Conservation (phyloP, 2,329 filamentous ascomycete genomes). For the Xylaria sp. region DNA sequence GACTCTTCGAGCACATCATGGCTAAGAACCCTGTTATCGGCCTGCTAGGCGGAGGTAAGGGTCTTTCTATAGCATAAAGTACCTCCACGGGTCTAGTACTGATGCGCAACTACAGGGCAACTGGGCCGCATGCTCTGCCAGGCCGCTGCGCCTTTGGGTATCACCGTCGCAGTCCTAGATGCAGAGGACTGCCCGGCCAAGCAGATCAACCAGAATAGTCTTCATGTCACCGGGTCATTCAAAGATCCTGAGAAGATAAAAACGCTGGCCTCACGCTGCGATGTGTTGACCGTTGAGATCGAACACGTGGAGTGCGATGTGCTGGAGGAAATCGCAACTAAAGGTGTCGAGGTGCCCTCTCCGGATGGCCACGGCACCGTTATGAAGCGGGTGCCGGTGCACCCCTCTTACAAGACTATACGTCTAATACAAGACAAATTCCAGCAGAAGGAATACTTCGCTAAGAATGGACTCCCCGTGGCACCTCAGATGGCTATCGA, state of each 20-base stretch:
- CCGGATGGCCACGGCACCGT: conserved; percentile 45
- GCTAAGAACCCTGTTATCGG: conserved; percentile 51
- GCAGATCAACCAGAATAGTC: conserved; percentile 76
- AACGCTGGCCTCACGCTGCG: conserved; percentile 75
- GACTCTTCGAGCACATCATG: conserved; percentile 16
- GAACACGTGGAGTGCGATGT: conserved; percentile 93
- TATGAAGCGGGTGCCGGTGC: conserved; percentile 62
- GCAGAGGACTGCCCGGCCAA: conserved; percentile 78
- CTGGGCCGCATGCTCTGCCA: conserved; percentile 94
- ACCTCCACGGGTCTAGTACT: background rate
- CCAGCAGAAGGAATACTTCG: conserved; percentile 82
- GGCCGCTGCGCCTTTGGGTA: conserved; percentile 75
- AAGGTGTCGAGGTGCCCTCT: conserved; percentile 61
- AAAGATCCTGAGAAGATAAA: conserved; percentile 80
- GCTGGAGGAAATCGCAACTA: conserved; percentile 78
- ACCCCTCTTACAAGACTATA: conserved; percentile 86
- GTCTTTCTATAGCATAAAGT: background rate
- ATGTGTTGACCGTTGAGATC: conserved; percentile 90
- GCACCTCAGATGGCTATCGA: conserved; percentile 72
- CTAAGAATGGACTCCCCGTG: conserved; percentile 70
- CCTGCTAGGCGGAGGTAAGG: conserved; percentile 53
- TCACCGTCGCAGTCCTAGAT: conserved; percentile 81
- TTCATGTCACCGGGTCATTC: conserved; percentile 86
- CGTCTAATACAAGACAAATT: conserved; percentile 94
- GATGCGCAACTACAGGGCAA: conserved; percentile 58